These are phyloP conservation scores for Sarocladium oryzae DNA, from an alignment of 2,329 filamentous ascomycete species.

Conservation along the genomic window DNA sequence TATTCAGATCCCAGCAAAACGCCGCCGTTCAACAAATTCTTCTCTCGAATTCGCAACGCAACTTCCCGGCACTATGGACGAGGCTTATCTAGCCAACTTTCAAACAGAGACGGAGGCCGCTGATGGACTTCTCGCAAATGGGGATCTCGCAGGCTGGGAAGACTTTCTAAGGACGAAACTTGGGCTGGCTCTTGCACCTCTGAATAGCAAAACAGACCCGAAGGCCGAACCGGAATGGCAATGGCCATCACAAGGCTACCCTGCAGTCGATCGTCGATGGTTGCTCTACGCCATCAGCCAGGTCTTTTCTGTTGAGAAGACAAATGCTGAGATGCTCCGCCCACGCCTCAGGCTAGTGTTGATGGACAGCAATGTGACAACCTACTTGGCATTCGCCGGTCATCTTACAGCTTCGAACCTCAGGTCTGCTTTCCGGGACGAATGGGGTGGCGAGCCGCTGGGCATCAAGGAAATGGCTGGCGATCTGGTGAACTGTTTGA, in stretches of 20 bases:
- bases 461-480: conserved; percentile 46
- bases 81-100: conserved; percentile 41
- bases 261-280: conserved; percentile 58
- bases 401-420: conserved; percentile 55
- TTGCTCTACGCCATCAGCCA: conserved; percentile 57
- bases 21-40: conserved; percentile 22
- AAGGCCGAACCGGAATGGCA: conserved; percentile 41
- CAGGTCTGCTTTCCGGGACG: conserved; percentile 48
- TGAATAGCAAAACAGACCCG: conserved; percentile 12
- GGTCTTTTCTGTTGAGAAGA: conserved; percentile 47
- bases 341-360: conserved; percentile 28
- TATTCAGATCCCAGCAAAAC: conserved; percentile 29
- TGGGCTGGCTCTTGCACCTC: conserved; percentile 24
- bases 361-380: conserved; percentile 47
- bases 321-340: conserved; percentile 31
- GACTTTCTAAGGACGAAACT: conserved; percentile 43
- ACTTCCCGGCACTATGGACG: conserved; percentile 44
- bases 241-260: conserved; percentile 39
- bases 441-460: conserved; percentile 35
- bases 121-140: conserved; percentile 39
- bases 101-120: conserved; percentile 38
- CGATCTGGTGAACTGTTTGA: conserved; percentile 56
- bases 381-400: conserved; percentile 54
- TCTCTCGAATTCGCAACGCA: conserved; percentile 28
- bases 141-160: conserved; percentile 45